Percentiles rank a stretch among this genome's conserved stretches.
phyloP scores from a whole-genome alignment of 192 early-diverging fungal species.

The Entomortierella lignicola region DNA sequence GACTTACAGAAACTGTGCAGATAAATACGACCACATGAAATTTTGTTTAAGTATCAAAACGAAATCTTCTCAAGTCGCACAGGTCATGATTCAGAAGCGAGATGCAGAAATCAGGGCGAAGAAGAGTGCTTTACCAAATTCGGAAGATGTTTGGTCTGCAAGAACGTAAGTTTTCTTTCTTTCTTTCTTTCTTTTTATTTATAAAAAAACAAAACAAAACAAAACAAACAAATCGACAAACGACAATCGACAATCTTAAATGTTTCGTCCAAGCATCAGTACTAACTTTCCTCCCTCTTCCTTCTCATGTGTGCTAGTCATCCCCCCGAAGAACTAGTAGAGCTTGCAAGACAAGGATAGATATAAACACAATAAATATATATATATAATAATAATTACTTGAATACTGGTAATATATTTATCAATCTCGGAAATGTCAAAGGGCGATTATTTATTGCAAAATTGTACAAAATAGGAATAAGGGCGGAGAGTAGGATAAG shows the following conservation, averaged over 20 bases:
- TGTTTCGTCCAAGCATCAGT: too few species aligned
- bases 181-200: too few species aligned
- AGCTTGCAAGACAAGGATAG: constrained; percentile 13
- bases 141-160: constrained; percentile 59
- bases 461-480: background rate
- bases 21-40: constrained; percentile 57
- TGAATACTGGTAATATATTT: too few species aligned
- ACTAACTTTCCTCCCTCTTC: background rate
- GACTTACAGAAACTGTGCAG: constrained; percentile 55
- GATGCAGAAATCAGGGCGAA: constrained; percentile 40
- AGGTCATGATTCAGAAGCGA: constrained; percentile 55
- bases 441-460: background rate
- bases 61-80: constrained; percentile 52
- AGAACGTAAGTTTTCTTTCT: constrained; percentile 24
- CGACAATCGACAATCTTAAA: too few species aligned
- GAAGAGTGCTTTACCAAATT: constrained; percentile 38
- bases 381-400: background rate
- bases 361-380: background rate
- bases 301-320: constrained; percentile 3
- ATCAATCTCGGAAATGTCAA: background rate
- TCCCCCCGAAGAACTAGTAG: constrained; percentile 28
- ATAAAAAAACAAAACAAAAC: too few species aligned
- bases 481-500: background rate
- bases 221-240: too few species aligned
- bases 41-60: constrained; percentile 61